Evolutionary conservation across 805 yeast species (phyloP).

Genomic region (Lachancea sp.): DNA sequence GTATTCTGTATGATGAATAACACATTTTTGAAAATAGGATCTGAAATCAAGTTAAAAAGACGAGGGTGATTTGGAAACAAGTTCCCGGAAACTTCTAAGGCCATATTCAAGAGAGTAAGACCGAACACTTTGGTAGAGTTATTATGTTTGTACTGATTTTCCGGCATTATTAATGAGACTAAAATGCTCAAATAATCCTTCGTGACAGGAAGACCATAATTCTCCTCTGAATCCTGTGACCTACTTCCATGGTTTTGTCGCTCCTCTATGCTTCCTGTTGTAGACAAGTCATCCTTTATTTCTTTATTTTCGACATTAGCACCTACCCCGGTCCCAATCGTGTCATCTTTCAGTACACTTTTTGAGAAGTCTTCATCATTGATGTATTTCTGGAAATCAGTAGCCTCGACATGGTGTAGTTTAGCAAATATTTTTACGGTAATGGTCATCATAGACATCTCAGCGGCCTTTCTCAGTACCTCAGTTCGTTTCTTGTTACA

Average conservation of each 20-base stretch:
- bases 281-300: slow-evolving; percentile 1
- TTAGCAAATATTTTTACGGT: slow-evolving; percentile 62
- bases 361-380: slow-evolving; percentile 44
- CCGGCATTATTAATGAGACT: slow-evolving; percentile 74
- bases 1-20: slow-evolving; percentile 67
- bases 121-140: slow-evolving; percentile 85
- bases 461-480: slow-evolving; percentile 82
- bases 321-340: slow-evolving; percentile 46
- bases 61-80: slow-evolving; percentile 54
- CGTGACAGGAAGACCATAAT: slow-evolving; percentile 70
- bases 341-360: slow-evolving; percentile 49
- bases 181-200: slow-evolving; percentile 71
- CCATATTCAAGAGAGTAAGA: slow-evolving; percentile 62
- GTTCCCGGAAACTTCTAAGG: slow-evolving; percentile 76
- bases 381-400: slow-evolving; percentile 34
- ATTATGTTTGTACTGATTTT: slow-evolving; percentile 75
- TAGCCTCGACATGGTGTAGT: slow-evolving; percentile 49
- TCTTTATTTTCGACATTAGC: not conserved
- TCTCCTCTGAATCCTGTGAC: slow-evolving; percentile 20
- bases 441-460: slow-evolving; percentile 64
- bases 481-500: slow-evolving; percentile 90
- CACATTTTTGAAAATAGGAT: slow-evolving; percentile 78
- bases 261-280: not conserved
- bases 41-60: slow-evolving; percentile 61
- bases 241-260: not conserved